Percentiles rank a stretch among this genome's conserved stretches.
Conservation (phyloP, 179 eudicot species). For the Heliamphora pulchella region DNA sequence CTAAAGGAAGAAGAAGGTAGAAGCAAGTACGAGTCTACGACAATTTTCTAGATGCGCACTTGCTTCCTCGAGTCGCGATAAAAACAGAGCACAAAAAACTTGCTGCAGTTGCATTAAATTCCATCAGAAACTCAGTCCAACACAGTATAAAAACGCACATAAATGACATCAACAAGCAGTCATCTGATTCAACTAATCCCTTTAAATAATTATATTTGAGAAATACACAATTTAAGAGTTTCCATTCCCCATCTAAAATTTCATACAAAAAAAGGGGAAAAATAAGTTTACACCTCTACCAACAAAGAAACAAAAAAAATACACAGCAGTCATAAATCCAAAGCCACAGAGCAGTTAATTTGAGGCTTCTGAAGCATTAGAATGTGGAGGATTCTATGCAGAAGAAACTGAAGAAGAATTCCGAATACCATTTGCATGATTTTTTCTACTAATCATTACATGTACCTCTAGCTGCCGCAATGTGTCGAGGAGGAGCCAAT, state of each 20-base stretch:
- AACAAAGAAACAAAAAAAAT: background rate
- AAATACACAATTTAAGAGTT: background rate
- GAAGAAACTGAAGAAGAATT: slow-evolving; percentile 12
- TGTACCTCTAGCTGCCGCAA: slow-evolving; percentile 85
- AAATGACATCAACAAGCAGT: background rate
- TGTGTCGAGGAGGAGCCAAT: slow-evolving; percentile 64
- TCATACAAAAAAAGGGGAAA: background rate
- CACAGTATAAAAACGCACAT: background rate
- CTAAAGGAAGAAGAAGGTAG: background rate
- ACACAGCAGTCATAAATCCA: slow-evolving; percentile 3
- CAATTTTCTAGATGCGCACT: background rate
- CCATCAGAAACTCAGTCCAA: background rate
- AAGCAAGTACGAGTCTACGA: too few relatives aligned
- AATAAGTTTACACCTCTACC: background rate
- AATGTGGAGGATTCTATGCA: slow-evolving; percentile 6
- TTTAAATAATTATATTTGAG: background rate
- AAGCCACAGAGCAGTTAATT: slow-evolving; percentile 3
- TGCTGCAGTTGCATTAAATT: background rate
- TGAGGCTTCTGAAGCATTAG: slow-evolving; percentile 5
- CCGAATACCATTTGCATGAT: background rate
- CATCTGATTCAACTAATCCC: background rate
- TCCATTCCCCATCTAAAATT: background rate
- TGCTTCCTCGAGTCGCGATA: background rate
- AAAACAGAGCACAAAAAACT: background rate
- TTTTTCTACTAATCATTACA: slow-evolving; percentile 12